Percentiles rank a stretch among this genome's conserved stretches.
These are phyloP conservation scores for Sphagnum contortum DNA, from an alignment of 225 moss, liverwort and hornwort species.

Conservation along the genomic window DNA sequence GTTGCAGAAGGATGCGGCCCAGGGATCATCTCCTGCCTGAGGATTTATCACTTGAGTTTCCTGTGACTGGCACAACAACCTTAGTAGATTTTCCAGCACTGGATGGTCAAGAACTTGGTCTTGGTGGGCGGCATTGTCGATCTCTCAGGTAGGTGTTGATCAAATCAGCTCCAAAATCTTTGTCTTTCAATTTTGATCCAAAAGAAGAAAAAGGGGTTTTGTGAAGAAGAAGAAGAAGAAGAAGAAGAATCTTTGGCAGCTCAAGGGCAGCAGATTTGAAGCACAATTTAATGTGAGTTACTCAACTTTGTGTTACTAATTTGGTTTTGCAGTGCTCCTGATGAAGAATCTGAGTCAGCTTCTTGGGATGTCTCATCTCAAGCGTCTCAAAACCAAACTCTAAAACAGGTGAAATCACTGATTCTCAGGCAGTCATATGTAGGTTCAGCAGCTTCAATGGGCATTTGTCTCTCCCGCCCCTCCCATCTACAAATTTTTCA, in stretches of 20 bases:
- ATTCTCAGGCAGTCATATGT: neutral
- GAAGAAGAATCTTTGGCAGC: neutral
- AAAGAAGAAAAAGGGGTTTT: too few species aligned
- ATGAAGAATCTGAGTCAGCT: slow-evolving; percentile 37
- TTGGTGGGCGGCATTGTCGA: slow-evolving; percentile 40
- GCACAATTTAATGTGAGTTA: neutral
- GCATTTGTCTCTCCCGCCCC: neutral
- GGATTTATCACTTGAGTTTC: slow-evolving; percentile 22
- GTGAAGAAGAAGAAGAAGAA: neutral
- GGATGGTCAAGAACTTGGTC: slow-evolving; percentile 10
- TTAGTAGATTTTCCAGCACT: neutral
- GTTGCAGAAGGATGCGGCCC: slow-evolving; percentile 32
- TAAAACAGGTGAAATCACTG: slow-evolving; percentile 60
- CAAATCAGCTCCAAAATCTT: neutral
- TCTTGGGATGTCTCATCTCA: slow-evolving; percentile 72
- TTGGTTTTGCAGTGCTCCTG: slow-evolving; percentile 51
- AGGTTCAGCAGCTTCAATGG: neutral
- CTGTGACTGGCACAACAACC: slow-evolving; percentile 13
- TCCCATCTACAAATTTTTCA: neutral
- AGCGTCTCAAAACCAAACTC: slow-evolving; percentile 47
- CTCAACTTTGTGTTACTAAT: neutral
- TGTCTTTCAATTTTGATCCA: too few species aligned
- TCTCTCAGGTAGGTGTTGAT: slow-evolving; percentile 48
- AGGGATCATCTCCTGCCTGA: slow-evolving; percentile 11
- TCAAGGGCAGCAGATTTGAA: neutral